Evolutionary conservation across 2,329 filamentous ascomycete species (phyloP), one percentile per base, ranked within the genome.

Genomic region (Amylocarpus encephaloides): DNA sequence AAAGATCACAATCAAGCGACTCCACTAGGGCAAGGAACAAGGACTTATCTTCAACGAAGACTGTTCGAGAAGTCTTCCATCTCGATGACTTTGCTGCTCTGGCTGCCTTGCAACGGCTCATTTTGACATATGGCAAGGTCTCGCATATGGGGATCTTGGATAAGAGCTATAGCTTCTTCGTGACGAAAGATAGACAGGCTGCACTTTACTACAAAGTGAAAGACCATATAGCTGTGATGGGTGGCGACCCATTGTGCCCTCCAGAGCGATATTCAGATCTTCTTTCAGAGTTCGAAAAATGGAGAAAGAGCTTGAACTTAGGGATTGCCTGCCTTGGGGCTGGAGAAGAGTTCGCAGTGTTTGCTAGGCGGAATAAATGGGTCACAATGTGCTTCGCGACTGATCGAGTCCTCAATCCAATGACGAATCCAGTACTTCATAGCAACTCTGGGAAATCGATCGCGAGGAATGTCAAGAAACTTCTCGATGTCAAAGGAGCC

Each of bases 81-180:
- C 56, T 68, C 1, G 50, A 61, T 9, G 66, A 68, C 36, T 64
- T 68, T 48, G 56, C 59, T n/a, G 64, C 64, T 0, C 58, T 67
- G 42, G 58, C 59, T 6, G 62, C 64, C 12, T 57, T 69, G 12
- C 56, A 64, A 35, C 47, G 51, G 1, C 60, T 72, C 1, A 62
- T 67, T 1, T 57, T 56, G 4, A 54, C 57, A 10, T 67, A 70
- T 52, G 68, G 70, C 6, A 62, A 63, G 13, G 67, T 70, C 1
- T 69, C 69, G 5, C 68, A 72, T 49, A 71, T 71, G 69, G 69
- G 68, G 2, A 64, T 72, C n/a, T 63, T 71, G 1, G 70, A 72
- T 40, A 64, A 57, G 6, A 69, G 66, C 43, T 71, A 71, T 49
- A 62, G 55, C 5, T 68, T 71, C 51, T 72, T 71, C 49, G 58